Evolutionary conservation across 257 asterid species (phyloP).

Genomic region (Penstemon davidsonii): DNA sequence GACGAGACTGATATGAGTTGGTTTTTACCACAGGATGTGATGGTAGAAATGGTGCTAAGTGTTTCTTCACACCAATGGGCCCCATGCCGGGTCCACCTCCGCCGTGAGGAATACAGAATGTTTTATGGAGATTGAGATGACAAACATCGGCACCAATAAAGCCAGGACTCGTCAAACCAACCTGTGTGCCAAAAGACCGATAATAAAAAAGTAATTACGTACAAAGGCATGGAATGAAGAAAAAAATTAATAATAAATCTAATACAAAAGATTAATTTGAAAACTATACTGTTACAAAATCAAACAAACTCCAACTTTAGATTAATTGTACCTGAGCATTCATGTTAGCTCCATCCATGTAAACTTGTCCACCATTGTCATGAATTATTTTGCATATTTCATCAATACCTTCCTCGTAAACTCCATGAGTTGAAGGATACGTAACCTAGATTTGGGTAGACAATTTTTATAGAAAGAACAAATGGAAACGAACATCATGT

Average conservation of each 20-base stretch:
- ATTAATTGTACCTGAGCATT: slow-evolving; percentile 80
- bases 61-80: slow-evolving; percentile 95
- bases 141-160: slow-evolving; percentile 97
- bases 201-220: background rate
- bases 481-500: slow-evolving; percentile 13
- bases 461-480: slow-evolving; percentile 3
- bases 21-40: slow-evolving; percentile 86
- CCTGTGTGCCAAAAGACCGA: slow-evolving; percentile 48
- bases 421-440: slow-evolving; percentile 99
- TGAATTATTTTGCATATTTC: slow-evolving; percentile 96
- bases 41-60: slow-evolving; percentile 88
- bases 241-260: too few species aligned
- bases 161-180: slow-evolving; percentile 96
- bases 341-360: slow-evolving; percentile 99
- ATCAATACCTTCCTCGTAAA: slow-evolving; percentile 96
- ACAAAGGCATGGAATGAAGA: background rate
- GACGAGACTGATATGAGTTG: background rate
- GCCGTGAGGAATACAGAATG: slow-evolving; percentile 97
- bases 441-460: slow-evolving; percentile 65
- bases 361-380: slow-evolving; percentile 97
- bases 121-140: slow-evolving; percentile 97
- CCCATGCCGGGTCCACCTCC: slow-evolving; percentile 99
- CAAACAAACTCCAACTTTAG: background rate
- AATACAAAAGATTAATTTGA: background rate
- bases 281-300: background rate